phyloP scores from a whole-genome alignment of 352 stramenopile species.

The Phytophthora cactorum region DNA sequence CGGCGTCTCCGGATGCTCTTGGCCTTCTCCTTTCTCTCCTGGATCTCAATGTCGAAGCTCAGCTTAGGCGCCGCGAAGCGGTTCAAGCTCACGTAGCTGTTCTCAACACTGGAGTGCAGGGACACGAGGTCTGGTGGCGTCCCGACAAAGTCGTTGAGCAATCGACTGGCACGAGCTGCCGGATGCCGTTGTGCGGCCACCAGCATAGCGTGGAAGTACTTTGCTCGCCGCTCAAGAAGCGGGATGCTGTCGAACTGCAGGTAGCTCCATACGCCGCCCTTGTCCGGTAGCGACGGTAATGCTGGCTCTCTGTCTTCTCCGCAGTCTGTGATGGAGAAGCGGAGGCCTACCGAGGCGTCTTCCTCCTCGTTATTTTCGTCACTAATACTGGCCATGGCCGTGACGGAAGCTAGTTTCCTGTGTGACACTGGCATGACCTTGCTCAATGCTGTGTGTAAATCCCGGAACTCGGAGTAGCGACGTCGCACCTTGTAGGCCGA shows the following conservation, averaged over 20 bases:
- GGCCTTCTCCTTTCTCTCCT: conserved; percentile 78
- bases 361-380: conserved; percentile 36
- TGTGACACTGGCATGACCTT: conserved; percentile 58
- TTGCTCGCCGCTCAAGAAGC: conserved; percentile 63
- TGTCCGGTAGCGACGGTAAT: conserved; percentile 68
- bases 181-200: conserved; percentile 57
- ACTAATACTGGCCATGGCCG: conserved; percentile 38
- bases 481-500: conserved; percentile 82
- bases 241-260: conserved; percentile 68
- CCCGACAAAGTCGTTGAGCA: conserved; percentile 77
- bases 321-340: conserved; percentile 34
- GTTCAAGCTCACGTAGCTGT: conserved; percentile 81
- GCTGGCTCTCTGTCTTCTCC: conserved; percentile 17
- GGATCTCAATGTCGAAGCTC: conserved; percentile 70
- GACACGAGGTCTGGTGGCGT: conserved; percentile 66
- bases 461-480: conserved; percentile 77
- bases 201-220: conserved; percentile 76
- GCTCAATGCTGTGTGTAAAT: conserved; percentile 57
- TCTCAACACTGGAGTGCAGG: conserved; percentile 60
- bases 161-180: conserved; percentile 49
- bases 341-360: conserved; percentile 14
- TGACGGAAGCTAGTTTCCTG: conserved; percentile 32
- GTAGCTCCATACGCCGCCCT: conserved; percentile 77
- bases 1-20: conserved; percentile 63
- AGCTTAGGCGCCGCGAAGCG: conserved; percentile 76